phyloP scores from a whole-genome alignment of 345 rosid species.

The Citrus glauca region DNA sequence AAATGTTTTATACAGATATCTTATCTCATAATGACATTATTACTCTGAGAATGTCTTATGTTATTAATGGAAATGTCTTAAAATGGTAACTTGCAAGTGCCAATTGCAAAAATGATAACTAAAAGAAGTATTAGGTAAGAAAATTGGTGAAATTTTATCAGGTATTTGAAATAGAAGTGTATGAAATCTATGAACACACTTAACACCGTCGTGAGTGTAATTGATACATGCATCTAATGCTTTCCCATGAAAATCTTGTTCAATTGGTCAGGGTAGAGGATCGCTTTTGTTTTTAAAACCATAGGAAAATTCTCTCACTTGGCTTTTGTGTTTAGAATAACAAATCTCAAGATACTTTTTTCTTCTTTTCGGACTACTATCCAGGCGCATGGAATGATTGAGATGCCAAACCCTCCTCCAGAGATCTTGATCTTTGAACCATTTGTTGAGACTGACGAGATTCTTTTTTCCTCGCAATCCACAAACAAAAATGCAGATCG shows the following conservation, averaged over 20 bases:
- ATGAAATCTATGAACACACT: background rate
- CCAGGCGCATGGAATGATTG: constrained; percentile 87
- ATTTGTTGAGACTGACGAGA: constrained; percentile 85
- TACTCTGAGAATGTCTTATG: background rate
- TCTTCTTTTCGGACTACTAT: constrained; percentile 16
- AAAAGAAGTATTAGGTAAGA: background rate
- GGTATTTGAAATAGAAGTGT: background rate
- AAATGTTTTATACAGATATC: background rate
- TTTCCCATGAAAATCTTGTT: background rate
- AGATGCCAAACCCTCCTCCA: constrained; percentile 93
- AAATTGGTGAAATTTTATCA: background rate
- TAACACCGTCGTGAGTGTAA: background rate
- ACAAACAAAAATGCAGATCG: constrained; percentile 21
- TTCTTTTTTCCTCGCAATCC: constrained; percentile 58
- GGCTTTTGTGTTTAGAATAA: background rate
- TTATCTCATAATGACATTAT: background rate
- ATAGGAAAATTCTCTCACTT: background rate
- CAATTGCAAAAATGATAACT: background rate
- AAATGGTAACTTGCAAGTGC: background rate
- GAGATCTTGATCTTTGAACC: constrained; percentile 82
- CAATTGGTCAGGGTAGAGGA: background rate
- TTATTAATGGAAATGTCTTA: background rate
- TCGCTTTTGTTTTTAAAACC: background rate
- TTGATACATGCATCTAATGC: background rate
- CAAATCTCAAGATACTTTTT: background rate